These are phyloP conservation scores for Euphorbia schlechtendalii DNA, from an alignment of 441 rosid species.

Conservation along the genomic window DNA sequence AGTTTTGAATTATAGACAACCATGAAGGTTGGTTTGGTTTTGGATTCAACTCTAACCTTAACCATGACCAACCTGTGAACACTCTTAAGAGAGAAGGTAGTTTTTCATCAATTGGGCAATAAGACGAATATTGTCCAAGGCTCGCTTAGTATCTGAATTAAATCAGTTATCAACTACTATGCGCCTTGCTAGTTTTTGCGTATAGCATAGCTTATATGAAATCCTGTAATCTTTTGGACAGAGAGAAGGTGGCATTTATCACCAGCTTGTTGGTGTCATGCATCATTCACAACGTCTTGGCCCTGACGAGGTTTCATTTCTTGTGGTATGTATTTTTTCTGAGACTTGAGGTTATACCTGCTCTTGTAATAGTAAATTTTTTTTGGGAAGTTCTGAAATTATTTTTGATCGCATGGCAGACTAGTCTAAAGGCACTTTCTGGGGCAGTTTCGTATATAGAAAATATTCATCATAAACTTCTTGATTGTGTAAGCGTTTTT, in stretches of 20 bases:
- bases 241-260: constrained; percentile 51
- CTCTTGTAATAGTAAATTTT: background rate
- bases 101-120: constrained; percentile 3
- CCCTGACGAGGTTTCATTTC: constrained; percentile 59
- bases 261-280: constrained; percentile 58
- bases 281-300: constrained; percentile 37
- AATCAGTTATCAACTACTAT: background rate
- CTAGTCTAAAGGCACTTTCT: constrained; percentile 54
- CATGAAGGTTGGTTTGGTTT: constrained; percentile 17
- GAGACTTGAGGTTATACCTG: background rate
- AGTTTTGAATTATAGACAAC: constrained; percentile 17
- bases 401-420: constrained; percentile 30
- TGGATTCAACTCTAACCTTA: constrained; percentile 14
- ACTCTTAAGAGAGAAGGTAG: constrained; percentile 19
- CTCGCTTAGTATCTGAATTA: constrained; percentile 1
- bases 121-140: background rate
- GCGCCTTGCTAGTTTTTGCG: background rate
- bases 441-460: constrained; percentile 65
- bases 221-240: constrained; percentile 22
- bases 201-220: background rate
- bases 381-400: background rate
- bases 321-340: constrained; percentile 48
- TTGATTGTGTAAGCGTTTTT: constrained; percentile 47
- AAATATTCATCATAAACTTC: constrained; percentile 48
- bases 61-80: constrained; percentile 17